Percentiles rank a stretch among this genome's conserved stretches.
phyloP scores from a whole-genome alignment of 169 alveolate species.

The Cryptosporidium andersoni region DNA sequence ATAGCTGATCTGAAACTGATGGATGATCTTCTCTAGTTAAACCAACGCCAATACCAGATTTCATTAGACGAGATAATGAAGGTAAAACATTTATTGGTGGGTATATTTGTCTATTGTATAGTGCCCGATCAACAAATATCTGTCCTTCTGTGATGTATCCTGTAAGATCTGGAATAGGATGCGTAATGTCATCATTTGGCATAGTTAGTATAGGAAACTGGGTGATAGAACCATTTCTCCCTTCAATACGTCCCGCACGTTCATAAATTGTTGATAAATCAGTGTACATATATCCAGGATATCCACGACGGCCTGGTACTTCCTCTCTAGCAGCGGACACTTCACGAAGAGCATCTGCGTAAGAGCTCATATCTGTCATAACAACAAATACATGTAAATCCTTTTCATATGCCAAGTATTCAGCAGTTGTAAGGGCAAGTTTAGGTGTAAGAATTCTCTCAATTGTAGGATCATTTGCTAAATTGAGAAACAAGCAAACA shows the following conservation, averaged over 20 bases:
- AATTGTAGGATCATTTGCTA: slow-evolving; percentile 99
- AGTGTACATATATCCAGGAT: slow-evolving; percentile 99
- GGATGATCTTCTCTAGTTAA: slow-evolving; percentile 99
- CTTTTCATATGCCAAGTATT: slow-evolving; percentile 97
- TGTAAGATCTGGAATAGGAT: slow-evolving; percentile 98
- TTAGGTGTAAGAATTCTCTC: slow-evolving; percentile 99
- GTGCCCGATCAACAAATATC: slow-evolving; percentile 97
- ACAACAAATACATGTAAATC: slow-evolving; percentile 98
- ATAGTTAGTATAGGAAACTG: slow-evolving; percentile 99
- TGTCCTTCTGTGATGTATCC: slow-evolving; percentile 99
- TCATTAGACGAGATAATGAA: slow-evolving; percentile 98
- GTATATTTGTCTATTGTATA: slow-evolving; percentile 95
- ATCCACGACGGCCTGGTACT: slow-evolving; percentile 99
- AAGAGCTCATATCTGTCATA: slow-evolving; percentile 99
- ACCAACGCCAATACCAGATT: slow-evolving; percentile 99
- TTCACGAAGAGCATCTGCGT: slow-evolving; percentile 99
- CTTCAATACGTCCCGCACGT: slow-evolving; percentile 99
- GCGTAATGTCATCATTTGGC: slow-evolving; percentile 99
- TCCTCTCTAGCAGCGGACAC: slow-evolving; percentile 99
- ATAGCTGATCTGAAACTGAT: slow-evolving; percentile 97
- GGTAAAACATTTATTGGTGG: slow-evolving; percentile 96
- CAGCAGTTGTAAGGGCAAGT: slow-evolving; percentile 99
- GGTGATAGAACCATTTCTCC: slow-evolving; percentile 96
- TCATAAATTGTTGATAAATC: slow-evolving; percentile 99
- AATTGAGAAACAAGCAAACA: slow-evolving; percentile 97